These are phyloP conservation scores for Melaleuca quinquenervia DNA, from an alignment of 345 rosid genomes.

Conservation along the genomic window DNA sequence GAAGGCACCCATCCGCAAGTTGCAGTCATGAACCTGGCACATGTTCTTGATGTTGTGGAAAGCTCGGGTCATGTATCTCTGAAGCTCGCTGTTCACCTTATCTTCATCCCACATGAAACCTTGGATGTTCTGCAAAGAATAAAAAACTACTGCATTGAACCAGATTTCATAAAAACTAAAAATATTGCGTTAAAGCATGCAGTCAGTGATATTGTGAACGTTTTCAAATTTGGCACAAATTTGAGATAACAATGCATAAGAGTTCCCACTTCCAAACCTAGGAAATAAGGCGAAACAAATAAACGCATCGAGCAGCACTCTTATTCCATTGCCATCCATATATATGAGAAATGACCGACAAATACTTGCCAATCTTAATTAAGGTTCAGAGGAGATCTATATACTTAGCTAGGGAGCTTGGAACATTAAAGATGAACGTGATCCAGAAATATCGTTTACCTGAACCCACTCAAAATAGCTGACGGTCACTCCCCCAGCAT, in stretches of 20 bases:
- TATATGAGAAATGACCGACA: not conserved
- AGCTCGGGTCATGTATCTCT: conserved; percentile 80
- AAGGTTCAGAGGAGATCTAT: not conserved
- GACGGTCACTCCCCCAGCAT: conserved; percentile 96
- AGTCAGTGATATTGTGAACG: not conserved
- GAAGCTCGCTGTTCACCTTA: conserved; percentile 64
- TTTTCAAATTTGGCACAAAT: not conserved
- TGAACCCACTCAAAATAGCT: conserved; percentile 99
- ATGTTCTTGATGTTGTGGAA: conserved; percentile 79
- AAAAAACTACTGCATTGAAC: not conserved
- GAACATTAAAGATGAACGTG: not conserved
- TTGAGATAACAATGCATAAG: not conserved
- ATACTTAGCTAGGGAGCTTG: not conserved
- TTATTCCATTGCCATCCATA: not conserved
- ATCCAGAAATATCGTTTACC: conserved; percentile 23
- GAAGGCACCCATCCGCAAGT: conserved; percentile 98
- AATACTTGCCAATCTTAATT: not conserved
- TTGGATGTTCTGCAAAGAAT: conserved; percentile 73
- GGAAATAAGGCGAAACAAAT: not conserved
- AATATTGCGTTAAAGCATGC: not conserved
- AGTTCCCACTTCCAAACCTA: not conserved
- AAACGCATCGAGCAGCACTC: not conserved
- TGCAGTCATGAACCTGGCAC: conserved; percentile 82
- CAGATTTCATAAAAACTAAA: not conserved
- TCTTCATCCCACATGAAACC: conserved; percentile 99